Base-by-base conservation (phyloP, 2,329 filamentous ascomycete genomes). In the Aspergillus sojae region DNA sequence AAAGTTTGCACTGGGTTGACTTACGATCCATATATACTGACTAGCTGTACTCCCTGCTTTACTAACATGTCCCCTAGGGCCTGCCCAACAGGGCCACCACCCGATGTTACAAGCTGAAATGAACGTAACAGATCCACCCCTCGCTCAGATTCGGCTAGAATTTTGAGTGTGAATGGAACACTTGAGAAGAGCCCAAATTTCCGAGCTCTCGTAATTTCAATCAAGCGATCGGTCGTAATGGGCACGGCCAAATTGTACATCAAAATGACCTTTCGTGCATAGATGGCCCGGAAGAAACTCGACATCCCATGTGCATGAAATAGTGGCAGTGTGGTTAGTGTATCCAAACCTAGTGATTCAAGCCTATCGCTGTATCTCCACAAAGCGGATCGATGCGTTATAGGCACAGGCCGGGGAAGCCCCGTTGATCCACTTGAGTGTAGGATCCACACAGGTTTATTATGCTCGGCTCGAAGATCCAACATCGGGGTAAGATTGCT, bases 341-440 rank as follows among this genome's bases (percentile, higher is more conserved):
- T 50, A 28, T 39, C 41, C 41, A 48, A 30, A 21, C 57, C 28
- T 26, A 26, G 26, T 26, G 26, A 26, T 26, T 26, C 26, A 26
- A 26, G 26, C 26, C 26, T 26, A 26, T 26, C 26, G 26, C 26
- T 26, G 26, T 26, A 26, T 26, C 26, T 26, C 26, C 26, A 26
- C 26, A 26, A 26, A 26, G 26, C 23, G 41, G 54, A 61, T 11
- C 62, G 53, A 39, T 61, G 36, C 9, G 57, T 60, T 4, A 66
- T 7, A 4, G 9, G 43, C 11, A 64, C 43, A 6, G 60, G 56
- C 34, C 62, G 64, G n/a, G 65, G 65, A 3, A 58, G 39, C 7
- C 65, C 65, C 1, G 64, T 65, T 4, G 65, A 60, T 0, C 65
- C 65, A 0, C 60, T 62, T 19, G 57, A 60, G 19, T 66, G 64